Evolutionary conservation across 768 basidiomycete genomes (phyloP), one percentile per base, ranked within the genome.

Genomic region (Mycena albidolilacea): DNA sequence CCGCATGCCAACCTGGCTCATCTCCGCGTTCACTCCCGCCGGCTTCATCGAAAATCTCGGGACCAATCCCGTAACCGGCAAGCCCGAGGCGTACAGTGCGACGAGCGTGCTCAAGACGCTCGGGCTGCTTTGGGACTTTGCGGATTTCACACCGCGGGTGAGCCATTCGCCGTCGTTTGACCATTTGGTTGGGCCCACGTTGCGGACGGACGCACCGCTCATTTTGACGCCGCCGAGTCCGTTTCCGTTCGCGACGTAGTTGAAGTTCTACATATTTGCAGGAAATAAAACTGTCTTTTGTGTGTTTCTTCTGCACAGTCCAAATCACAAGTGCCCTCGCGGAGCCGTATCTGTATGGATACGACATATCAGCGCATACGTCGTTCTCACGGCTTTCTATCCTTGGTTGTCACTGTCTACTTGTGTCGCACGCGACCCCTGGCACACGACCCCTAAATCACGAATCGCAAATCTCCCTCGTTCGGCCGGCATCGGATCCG

Each of bases 181-280:
- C 59, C 76, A 76, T 74, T 64, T 76, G 69, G 67, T 76, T 58
- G 76, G 76, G 39, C 70, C 73, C 17, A 67, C 52, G 38, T 66
- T 66, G 64, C 61, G 76, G 12, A 64, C 30, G 6, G 67, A 76
- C 50, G 60, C 71, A 41, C 67, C 75, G 12, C 35, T 67, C 19
- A 44, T 65, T 19, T 69, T 75, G 68, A 68, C 64, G 14, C 35
- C 69, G 23, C 76, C 76, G 19, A 48, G 38, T n/a, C 76, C 76
- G 44, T 77, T 77, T 74, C 76, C 76, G 10, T 65, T 67, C 54
- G 76, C 50, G 52, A 73, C 66, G 82, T 87, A 64, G 88, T 89
- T 50, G 50, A 50, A 50, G 7, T 50, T 50, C 50, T 50, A 19
- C 50, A n/a, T 50, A 48, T 48, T 48, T 48, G 5, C 10, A 6